A percentile compares a stretch with the other conserved stretches of the same genome.
Evolutionary conservation across 805 yeast genomes (phyloP).

Genomic region (Barnettozyma vustinii): DNA sequence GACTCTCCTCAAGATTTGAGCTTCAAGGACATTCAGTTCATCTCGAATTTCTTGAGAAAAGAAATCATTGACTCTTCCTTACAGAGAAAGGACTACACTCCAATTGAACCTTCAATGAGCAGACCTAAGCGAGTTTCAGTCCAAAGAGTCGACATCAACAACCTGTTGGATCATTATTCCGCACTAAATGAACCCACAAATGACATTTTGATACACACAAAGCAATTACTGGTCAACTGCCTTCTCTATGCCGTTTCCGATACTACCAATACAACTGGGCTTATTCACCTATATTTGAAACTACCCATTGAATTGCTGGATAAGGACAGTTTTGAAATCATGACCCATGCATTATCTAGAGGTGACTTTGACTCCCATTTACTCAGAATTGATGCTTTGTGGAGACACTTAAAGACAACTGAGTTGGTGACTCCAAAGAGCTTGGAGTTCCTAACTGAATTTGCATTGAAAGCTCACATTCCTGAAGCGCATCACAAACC

Average conservation of each 20-base stretch:
- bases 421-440: background rate
- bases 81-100: constrained; percentile 4
- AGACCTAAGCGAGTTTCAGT: constrained; percentile 8
- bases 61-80: constrained; percentile 7
- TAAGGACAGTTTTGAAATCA: constrained; percentile 6
- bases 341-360: constrained; percentile 15
- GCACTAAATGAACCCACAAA: background rate
- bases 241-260: constrained; percentile 10
- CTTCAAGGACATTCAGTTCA: constrained; percentile 11
- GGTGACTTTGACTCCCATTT: constrained; percentile 10
- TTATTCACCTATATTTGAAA: constrained; percentile 12
- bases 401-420: constrained; percentile 4
- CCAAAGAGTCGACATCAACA: constrained; percentile 18
- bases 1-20: background rate
- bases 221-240: constrained; percentile 11
- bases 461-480: background rate
- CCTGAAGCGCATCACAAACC: too few species aligned
- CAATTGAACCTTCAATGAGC: background rate
- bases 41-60: constrained; percentile 4
- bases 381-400: constrained; percentile 10
- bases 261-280: constrained; percentile 17
- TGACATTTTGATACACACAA: background rate
- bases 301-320: constrained; percentile 5
- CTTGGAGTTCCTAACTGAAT: constrained; percentile 4
- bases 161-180: background rate